Percentiles rank a stretch among this genome's conserved stretches.
phyloP scores from a whole-genome alignment of 2,329 filamentous ascomycete genomes.

The Dendryphion nanum region DNA sequence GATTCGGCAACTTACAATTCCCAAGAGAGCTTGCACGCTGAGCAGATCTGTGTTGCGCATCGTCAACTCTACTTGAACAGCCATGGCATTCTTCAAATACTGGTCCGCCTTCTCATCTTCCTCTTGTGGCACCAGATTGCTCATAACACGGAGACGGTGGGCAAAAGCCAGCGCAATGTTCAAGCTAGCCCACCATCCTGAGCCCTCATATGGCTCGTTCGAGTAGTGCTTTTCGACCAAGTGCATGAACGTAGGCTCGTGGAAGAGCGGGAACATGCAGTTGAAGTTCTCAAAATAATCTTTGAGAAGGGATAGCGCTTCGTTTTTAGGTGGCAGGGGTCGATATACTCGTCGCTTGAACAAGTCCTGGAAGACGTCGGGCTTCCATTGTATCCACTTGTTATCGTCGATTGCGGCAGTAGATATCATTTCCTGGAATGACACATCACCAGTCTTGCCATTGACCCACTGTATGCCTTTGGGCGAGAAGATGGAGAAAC shows the following conservation, averaged over 20 bases:
- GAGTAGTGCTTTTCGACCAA: slow-evolving; percentile 93
- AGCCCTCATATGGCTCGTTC: slow-evolving; percentile 85
- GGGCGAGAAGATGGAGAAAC: slow-evolving; percentile 97
- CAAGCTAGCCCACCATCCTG: slow-evolving; percentile 97
- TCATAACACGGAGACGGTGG: slow-evolving; percentile 90
- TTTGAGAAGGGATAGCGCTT: slow-evolving; percentile 81
- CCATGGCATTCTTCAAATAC: slow-evolving; percentile 95
- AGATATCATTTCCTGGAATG: slow-evolving; percentile 93
- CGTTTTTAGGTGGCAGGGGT: slow-evolving; percentile 78
- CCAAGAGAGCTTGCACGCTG: slow-evolving; percentile 89
- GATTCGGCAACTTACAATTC: slow-evolving; percentile 60
- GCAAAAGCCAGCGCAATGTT: slow-evolving; percentile 94
- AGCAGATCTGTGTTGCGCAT: slow-evolving; percentile 95
- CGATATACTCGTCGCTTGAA: slow-evolving; percentile 84
- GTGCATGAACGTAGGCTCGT: slow-evolving; percentile 98
- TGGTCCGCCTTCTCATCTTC: slow-evolving; percentile 95
- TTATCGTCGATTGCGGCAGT: slow-evolving; percentile 84
- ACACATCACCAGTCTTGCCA: slow-evolving; percentile 91
- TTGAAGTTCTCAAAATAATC: slow-evolving; percentile 99
- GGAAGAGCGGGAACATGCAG: slow-evolving; percentile 96
- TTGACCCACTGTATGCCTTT: slow-evolving; percentile 99
- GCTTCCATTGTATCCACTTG: slow-evolving; percentile 97
- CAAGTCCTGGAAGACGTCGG: slow-evolving; percentile 92
- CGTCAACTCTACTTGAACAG: slow-evolving; percentile 85
- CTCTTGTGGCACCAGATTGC: slow-evolving; percentile 82